These are phyloP conservation scores for Clathrus columnatus DNA, from an alignment of 768 basidiomycete species.

Conservation along the genomic window DNA sequence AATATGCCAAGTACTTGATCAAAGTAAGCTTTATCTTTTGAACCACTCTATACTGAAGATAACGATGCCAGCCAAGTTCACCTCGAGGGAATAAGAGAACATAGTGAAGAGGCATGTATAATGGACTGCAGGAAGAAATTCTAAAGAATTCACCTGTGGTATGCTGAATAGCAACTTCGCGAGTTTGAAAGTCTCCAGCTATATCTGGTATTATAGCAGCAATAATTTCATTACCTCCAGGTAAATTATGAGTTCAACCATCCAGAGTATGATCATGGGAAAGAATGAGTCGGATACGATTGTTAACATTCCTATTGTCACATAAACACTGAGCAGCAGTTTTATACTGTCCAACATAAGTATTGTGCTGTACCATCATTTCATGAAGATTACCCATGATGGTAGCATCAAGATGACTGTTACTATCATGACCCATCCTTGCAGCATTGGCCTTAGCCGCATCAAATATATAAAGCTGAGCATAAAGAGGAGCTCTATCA, in stretches of 20 bases:
- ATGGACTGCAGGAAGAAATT: conserved; percentile 28
- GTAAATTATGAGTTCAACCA: too few species aligned
- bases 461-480: conserved; percentile 37
- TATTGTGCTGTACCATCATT: conserved; percentile 2
- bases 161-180: background rate
- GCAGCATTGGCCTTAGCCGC: conserved; percentile 12
- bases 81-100: conserved; percentile 36
- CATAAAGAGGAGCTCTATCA: conserved; percentile 18
- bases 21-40: conserved; percentile 12
- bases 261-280: too few species aligned
- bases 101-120: conserved; percentile 34
- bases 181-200: too few species aligned
- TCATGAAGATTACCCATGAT: conserved; percentile 1
- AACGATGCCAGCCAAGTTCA: conserved; percentile 29
- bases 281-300: too few species aligned
- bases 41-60: conserved; percentile 13
- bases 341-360: background rate
- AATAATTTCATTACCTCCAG: too few species aligned
- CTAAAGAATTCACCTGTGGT: conserved; percentile 17
- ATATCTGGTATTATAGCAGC: too few species aligned
- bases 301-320: background rate
- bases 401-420: background rate
- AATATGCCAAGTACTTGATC: conserved; percentile 11
- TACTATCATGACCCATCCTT: conserved; percentile 1
- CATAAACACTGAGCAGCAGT: background rate